Evolutionary conservation across 176 grass and related monocot species (phyloP).

Genomic region (Tuctoria greenei): DNA sequence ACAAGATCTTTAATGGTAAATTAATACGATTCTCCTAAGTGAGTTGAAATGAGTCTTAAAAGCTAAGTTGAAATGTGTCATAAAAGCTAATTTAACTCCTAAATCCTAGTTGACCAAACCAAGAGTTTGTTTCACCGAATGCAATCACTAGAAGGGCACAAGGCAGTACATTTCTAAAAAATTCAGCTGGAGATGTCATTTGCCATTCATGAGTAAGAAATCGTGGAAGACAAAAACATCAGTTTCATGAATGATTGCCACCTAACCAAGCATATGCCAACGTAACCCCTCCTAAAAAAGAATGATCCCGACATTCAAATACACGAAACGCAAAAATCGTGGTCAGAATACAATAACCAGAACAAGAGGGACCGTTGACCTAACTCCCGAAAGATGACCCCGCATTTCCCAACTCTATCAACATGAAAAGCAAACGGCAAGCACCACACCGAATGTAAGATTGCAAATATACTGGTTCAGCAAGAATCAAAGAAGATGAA

Average conservation of each 20-base stretch:
- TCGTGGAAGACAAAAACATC: slow-evolving; percentile 13
- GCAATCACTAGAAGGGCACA: not conserved
- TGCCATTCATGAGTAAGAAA: slow-evolving; percentile 12
- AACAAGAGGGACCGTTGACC: slow-evolving; percentile 19
- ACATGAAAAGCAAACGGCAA: not conserved
- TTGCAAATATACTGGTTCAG: not conserved
- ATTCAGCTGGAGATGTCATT: not conserved
- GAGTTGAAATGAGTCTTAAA: not conserved
- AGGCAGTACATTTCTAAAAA: not conserved
- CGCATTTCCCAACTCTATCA: not conserved
- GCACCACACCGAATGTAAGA: not conserved
- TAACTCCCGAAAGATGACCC: not conserved
- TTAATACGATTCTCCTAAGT: not conserved
- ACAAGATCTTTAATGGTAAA: not conserved
- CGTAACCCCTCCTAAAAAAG: slow-evolving; percentile 16
- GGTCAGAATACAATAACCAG: slow-evolving; percentile 20
- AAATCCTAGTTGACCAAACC: not conserved
- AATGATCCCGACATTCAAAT: slow-evolving; percentile 40
- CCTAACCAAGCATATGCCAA: slow-evolving; percentile 7
- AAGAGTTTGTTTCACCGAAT: not conserved
- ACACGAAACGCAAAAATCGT: slow-evolving; percentile 22
- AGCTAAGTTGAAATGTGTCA: not conserved
- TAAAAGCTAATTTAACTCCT: not conserved
- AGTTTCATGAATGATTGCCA: slow-evolving; percentile 38
- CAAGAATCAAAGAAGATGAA: not conserved